phyloP scores from a whole-genome alignment of 257 asterid genomes.

The Jacaranda copaia region DNA sequence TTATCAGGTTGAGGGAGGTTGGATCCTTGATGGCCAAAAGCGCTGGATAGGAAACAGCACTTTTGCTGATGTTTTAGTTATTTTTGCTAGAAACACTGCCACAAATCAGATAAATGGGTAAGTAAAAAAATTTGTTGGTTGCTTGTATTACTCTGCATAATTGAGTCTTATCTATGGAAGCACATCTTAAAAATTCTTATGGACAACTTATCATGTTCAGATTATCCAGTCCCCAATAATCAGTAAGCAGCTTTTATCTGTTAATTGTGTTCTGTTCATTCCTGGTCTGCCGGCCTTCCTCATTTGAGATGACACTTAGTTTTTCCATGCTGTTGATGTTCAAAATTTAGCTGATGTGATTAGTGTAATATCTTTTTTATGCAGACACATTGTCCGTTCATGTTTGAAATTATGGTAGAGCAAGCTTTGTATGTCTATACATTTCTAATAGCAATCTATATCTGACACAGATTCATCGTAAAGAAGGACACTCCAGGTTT shows the following conservation, averaged over 20 bases:
- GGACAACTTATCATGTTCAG: background rate
- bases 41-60: constrained; percentile 99
- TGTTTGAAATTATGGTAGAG: background rate
- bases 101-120: constrained; percentile 93
- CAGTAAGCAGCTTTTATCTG: background rate
- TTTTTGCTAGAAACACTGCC: constrained; percentile 81
- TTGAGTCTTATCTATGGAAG: constrained; percentile 5
- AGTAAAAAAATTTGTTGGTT: constrained; percentile 20
- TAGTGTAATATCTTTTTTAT: background rate
- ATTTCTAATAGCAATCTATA: constrained; percentile 35
- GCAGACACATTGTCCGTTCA: background rate
- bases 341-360: constrained; percentile 15
- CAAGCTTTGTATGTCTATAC: constrained; percentile 27
- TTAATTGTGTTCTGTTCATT: background rate
- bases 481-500: constrained; percentile 88
- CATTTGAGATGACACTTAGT: constrained; percentile 5
- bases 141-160: constrained; percentile 6
- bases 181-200: background rate
- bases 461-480: constrained; percentile 71
- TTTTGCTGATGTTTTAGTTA: constrained; percentile 83
- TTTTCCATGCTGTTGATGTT: constrained; percentile 12
- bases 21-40: constrained; percentile 96
- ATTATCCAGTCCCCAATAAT: constrained; percentile 9
- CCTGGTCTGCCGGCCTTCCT: constrained; percentile 8
- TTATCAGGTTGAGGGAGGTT: constrained; percentile 95